Conservation (phyloP, 2,329 filamentous ascomycete species). For the Trichophyton rubrum region DNA sequence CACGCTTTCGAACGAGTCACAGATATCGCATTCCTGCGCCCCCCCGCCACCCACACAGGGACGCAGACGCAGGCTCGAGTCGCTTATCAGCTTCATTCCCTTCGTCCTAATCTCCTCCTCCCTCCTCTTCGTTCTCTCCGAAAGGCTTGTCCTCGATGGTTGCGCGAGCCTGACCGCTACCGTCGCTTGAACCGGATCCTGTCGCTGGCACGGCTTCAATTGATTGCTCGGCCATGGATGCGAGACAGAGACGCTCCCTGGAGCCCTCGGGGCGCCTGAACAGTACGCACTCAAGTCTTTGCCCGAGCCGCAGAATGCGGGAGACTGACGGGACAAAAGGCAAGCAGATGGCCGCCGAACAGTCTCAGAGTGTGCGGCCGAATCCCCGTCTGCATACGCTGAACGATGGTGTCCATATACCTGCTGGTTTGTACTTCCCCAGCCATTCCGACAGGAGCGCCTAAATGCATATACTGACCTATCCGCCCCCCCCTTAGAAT, state of each 20-base stretch:
- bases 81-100: neutral
- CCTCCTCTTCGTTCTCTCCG: neutral
- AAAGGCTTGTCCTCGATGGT: neutral
- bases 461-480: neutral
- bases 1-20: constrained; percentile 1
- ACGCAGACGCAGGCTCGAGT: neutral
- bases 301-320: neutral
- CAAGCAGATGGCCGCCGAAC: neutral
- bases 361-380: neutral
- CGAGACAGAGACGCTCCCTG: neutral
- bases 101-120: neutral
- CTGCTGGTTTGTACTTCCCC: neutral
- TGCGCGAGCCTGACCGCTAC: neutral
- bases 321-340: neutral
- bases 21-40: neutral
- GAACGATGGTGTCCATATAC: constrained; percentile 1
- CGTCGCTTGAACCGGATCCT: neutral
- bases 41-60: neutral
- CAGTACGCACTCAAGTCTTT: neutral
- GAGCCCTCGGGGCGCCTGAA: neutral
- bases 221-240: neutral
- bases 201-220: neutral
- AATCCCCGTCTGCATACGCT: neutral
- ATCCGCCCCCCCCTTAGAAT: neutral
- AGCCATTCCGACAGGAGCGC: too few species aligned